A percentile compares a stretch with the other conserved stretches of the same genome.
Evolutionary conservation across 208 protist species (phyloP).

Genomic region (Wallacemonas collosoma): DNA sequence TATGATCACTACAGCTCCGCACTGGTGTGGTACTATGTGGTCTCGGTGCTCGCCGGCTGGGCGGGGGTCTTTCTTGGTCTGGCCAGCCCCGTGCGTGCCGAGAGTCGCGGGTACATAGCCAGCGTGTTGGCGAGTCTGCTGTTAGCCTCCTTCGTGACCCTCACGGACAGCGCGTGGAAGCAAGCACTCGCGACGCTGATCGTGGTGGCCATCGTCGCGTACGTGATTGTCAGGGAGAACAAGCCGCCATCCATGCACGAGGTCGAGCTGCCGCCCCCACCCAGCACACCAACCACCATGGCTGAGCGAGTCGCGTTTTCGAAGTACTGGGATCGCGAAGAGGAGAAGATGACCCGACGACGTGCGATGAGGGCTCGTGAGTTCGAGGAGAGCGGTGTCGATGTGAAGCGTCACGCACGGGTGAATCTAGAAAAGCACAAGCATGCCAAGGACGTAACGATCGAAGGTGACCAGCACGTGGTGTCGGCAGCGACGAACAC

Average conservation of each 20-base stretch:
- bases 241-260: slow-evolving; percentile 21
- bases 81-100: slow-evolving; percentile 9
- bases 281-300: slow-evolving; percentile 31
- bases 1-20: slow-evolving; percentile 19
- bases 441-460: not conserved
- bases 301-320: slow-evolving; percentile 25
- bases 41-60: slow-evolving; percentile 29
- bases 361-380: not conserved
- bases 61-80: slow-evolving; percentile 27
- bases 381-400: slow-evolving; percentile 7
- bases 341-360: not conserved
- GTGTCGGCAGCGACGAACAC: not conserved
- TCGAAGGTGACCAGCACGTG: not conserved
- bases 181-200: not conserved
- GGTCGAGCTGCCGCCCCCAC: slow-evolving; percentile 27
- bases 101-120: slow-evolving; percentile 12
- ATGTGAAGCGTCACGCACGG: slow-evolving; percentile 9
- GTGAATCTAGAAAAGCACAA: slow-evolving; percentile 5
- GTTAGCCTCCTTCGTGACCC: slow-evolving; percentile 12
- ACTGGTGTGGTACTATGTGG: slow-evolving; percentile 27
- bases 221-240: slow-evolving; percentile 17
- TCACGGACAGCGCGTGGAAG: slow-evolving; percentile 19
- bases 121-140: slow-evolving; percentile 16
- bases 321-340: slow-evolving; percentile 23
- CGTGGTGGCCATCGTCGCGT: slow-evolving; percentile 10